Base-by-base conservation (phyloP, 1,284 basidiomycete species). In the Xerocomus nothofagi region DNA sequence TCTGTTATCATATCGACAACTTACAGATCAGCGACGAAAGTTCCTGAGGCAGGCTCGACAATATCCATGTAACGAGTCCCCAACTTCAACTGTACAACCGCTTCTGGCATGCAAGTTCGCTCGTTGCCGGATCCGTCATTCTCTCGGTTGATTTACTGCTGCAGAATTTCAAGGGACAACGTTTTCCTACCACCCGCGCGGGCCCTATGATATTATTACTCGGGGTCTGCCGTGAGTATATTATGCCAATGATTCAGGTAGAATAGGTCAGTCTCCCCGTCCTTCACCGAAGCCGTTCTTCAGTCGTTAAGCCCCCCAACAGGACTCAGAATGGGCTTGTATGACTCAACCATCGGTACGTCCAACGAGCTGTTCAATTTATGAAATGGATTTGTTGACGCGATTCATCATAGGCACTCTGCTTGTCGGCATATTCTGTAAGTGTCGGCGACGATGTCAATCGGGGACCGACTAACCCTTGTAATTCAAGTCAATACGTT, bases 401-500 rank as follows among this genome's bases (percentile, higher is more conserved):
- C 1, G 6, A 26, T 32, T 9, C n/a, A 37, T 27, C 11, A 18
- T 11, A 74, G 73, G 73, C 50, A 61, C 70, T 31, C 65, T 73
- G 31, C 53, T 74, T 2, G 42, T 71, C 18, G 73, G 72, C 27
- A 56, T 74, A 45, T 70, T 73, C 45, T 63, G 73, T 74, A 50
- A 49, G 67, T 57, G 6, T 33, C 17, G 2, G 1, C 6, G 11
- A 29, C 6, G 11, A 9, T 3, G 4, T 27, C 3, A 6, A 20
- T 24, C 15, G 14, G 6, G 12, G 3, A 0, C 12, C 23, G 6
- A 23, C 33, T 39, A 24, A 49, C 6, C 18, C 23, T 20, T 43
- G 17, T 10, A 8, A 31, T 33, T 9, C 17, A 40, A 77, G 76
- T 78, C 53, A 79, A 79, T 53, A 79, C 77, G 5, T 78, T 73